Conservation (phyloP, 345 rosid species). For the Salix arbutifolia region DNA sequence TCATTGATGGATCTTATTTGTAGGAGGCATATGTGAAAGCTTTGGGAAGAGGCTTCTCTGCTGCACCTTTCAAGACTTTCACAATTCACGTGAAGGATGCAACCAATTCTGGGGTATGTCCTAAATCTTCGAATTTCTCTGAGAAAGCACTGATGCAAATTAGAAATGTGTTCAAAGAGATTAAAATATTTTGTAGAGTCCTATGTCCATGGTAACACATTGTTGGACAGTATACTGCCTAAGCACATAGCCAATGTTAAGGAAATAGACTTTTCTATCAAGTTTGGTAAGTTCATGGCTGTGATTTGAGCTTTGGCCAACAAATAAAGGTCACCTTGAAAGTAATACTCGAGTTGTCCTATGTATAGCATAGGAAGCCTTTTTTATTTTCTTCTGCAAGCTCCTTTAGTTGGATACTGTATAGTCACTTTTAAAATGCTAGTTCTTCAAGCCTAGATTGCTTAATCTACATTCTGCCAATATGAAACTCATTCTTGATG, state of each 20-base stretch:
- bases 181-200: not conserved
- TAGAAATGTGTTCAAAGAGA: not conserved
- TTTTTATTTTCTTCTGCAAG: not conserved
- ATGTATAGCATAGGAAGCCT: not conserved
- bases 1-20: constrained; percentile 13
- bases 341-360: not conserved
- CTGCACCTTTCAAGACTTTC: constrained; percentile 75
- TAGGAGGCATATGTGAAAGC: constrained; percentile 94
- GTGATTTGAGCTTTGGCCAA: not conserved
- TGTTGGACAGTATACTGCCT: not conserved
- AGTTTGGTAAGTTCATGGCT: not conserved
- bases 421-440: too few species aligned
- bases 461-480: too few species aligned
- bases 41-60: constrained; percentile 79
- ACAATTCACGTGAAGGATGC: constrained; percentile 39
- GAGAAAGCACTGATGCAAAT: not conserved
- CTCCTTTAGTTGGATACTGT: not conserved
- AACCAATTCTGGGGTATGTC: constrained; percentile 36
- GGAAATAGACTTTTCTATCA: not conserved
- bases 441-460: too few species aligned
- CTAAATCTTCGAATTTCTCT: not conserved
- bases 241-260: not conserved
- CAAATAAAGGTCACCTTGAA: not conserved
- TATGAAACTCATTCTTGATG: too few species aligned
- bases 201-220: not conserved